A percentile compares a stretch with the other conserved stretches of the same genome.
Conservation (phyloP, 305 asterid genomes). For the Monarda citriodora region DNA sequence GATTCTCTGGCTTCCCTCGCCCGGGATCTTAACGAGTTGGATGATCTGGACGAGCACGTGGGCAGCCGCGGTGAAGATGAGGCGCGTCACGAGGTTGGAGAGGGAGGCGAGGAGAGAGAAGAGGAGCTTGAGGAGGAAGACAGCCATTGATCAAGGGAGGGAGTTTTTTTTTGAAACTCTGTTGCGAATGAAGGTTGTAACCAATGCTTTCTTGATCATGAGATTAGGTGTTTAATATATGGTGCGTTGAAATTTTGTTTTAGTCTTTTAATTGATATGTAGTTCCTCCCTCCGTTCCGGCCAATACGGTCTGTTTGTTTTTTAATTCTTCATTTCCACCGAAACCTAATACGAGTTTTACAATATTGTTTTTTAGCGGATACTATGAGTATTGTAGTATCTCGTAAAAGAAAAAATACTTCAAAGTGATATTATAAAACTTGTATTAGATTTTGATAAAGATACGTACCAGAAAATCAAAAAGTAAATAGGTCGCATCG, state of each 20-base stretch:
- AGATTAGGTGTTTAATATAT: slow-evolving; percentile 11
- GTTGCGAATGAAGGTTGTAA: background rate
- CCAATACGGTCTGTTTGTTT: too few relatives aligned
- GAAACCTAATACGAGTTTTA: too few relatives aligned
- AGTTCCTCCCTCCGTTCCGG: too few relatives aligned
- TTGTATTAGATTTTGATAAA: too few relatives aligned
- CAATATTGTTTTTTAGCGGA: too few relatives aligned
- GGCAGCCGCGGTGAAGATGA: slow-evolving; percentile 39
- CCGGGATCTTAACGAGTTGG: slow-evolving; percentile 40
- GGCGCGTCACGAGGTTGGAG: slow-evolving; percentile 31
- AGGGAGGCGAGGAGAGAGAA: slow-evolving; percentile 25
- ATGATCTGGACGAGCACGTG: slow-evolving; percentile 40
- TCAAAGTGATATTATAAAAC: too few relatives aligned
- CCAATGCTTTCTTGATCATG: background rate
- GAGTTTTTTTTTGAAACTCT: background rate
- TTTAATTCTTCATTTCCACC: too few relatives aligned
- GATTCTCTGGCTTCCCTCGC: slow-evolving; percentile 35
- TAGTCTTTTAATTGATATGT: background rate
- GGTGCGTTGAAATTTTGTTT: slow-evolving; percentile 22
- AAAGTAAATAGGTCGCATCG: too few relatives aligned
- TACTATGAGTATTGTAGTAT: too few relatives aligned
- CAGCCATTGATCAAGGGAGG: slow-evolving; percentile 33
- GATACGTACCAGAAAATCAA: too few relatives aligned
- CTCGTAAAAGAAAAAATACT: too few relatives aligned
- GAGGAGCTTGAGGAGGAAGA: slow-evolving; percentile 48